Percentiles rank a stretch among this genome's conserved stretches.
These are phyloP conservation scores for Gaeumannomyces sp. DNA, from an alignment of 2,329 filamentous ascomycete genomes.

Conservation along the genomic window DNA sequence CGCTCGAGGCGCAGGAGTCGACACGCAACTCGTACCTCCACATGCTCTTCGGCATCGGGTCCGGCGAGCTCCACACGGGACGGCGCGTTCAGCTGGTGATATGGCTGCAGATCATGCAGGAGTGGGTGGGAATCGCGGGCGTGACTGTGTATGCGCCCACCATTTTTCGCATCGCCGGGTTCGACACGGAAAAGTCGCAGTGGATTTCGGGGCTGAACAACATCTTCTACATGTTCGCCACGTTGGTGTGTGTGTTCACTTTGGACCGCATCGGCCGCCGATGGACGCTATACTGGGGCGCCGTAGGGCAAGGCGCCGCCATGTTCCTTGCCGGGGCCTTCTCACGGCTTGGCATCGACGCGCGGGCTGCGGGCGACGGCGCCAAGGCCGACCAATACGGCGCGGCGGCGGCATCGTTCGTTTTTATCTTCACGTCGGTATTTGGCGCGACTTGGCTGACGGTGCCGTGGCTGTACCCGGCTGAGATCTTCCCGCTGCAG, in stretches of 20 bases:
- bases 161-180: constrained; percentile 63
- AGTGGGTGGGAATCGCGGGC: constrained; percentile 64
- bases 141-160: constrained; percentile 55
- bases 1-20: constrained; percentile 55
- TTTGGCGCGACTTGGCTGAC: constrained; percentile 61
- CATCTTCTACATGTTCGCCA: constrained; percentile 24
- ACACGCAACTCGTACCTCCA: constrained; percentile 52
- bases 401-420: constrained; percentile 61
- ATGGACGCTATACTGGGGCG: constrained; percentile 65
- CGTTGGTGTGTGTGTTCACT: constrained; percentile 47
- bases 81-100: constrained; percentile 63
- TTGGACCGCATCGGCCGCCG: constrained; percentile 62
- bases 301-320: constrained; percentile 55
- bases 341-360: constrained; percentile 39
- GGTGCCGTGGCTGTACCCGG: constrained; percentile 57
- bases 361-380: constrained; percentile 32
- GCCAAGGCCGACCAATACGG: constrained; percentile 46
- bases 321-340: constrained; percentile 64
- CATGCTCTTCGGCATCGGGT: constrained; percentile 63
- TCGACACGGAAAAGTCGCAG: constrained; percentile 51
- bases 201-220: constrained; percentile 45
- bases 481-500: constrained; percentile 68
- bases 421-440: constrained; percentile 61
- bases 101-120: constrained; percentile 66
- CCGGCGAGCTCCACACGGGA: constrained; percentile 59